Conservation (phyloP, 2,329 filamentous ascomycete species). For the Hypocrella siamensis region DNA sequence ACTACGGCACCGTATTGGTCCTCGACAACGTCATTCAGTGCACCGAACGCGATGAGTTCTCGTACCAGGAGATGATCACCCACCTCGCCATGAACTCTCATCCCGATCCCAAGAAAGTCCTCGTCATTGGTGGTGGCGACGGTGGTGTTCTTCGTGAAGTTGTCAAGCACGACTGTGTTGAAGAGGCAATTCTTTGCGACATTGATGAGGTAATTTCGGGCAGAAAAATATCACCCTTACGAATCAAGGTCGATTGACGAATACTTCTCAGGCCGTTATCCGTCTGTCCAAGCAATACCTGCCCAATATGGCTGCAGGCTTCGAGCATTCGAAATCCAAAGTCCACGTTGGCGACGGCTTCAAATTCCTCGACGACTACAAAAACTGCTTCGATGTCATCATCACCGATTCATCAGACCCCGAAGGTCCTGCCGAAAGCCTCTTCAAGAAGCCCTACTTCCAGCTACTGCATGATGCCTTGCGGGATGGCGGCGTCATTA, state of each 20-base stretch:
- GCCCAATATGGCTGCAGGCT: slow-evolving; percentile 82
- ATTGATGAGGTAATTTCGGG: slow-evolving; percentile 63
- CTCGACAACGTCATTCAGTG: slow-evolving; percentile 98
- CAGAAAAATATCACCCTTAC: too few species aligned
- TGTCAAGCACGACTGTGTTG: slow-evolving; percentile 94
- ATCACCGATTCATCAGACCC: slow-evolving; percentile 98
- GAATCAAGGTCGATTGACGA: too few species aligned
- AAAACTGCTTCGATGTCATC: slow-evolving; percentile 97
- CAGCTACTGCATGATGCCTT: slow-evolving; percentile 81
- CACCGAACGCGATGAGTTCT: slow-evolving; percentile 98
- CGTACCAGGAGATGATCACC: slow-evolving; percentile 99
- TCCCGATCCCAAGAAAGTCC: slow-evolving; percentile 94
- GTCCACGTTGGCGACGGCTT: slow-evolving; percentile 93
- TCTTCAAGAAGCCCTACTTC: slow-evolving; percentile 99
- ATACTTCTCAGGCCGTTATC: slow-evolving; percentile 58
- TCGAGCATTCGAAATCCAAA: slow-evolving; percentile 85
- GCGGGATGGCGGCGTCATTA: slow-evolving; percentile 91
- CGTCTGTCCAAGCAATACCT: slow-evolving; percentile 97
- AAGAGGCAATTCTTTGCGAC: slow-evolving; percentile 93
- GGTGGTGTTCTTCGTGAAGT: slow-evolving; percentile 96
- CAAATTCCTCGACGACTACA: slow-evolving; percentile 93
- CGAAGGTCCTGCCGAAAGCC: slow-evolving; percentile 84
- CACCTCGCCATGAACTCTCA: slow-evolving; percentile 97
- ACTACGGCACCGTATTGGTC: slow-evolving; percentile 91
- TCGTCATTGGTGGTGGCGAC: slow-evolving; percentile 95